Evolutionary conservation across 306 rosid genomes (phyloP).

Genomic region (Vigna mungo): DNA sequence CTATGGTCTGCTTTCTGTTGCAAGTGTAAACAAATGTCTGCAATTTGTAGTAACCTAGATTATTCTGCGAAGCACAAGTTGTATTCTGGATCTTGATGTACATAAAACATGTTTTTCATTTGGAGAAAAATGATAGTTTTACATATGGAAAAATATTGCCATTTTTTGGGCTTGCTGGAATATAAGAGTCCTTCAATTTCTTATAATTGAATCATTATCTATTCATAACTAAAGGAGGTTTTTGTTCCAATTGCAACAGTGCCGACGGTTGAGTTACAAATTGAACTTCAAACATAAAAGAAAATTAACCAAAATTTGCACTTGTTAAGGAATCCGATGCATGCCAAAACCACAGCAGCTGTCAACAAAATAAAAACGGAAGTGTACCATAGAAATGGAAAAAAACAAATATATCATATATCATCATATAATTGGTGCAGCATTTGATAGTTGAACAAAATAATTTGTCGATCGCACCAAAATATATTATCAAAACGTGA

Average conservation of each 20-base stretch:
- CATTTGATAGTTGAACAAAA: constrained; percentile 20
- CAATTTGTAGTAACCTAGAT: background rate
- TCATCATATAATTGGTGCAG: background rate
- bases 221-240: background rate
- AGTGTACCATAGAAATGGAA: constrained; percentile 2
- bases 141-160: background rate
- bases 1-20: too few species aligned
- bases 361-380: background rate
- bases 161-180: background rate
- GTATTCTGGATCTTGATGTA: background rate
- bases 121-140: background rate
- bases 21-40: too few species aligned
- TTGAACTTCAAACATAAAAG: background rate
- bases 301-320: background rate
- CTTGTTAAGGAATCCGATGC: too few species aligned
- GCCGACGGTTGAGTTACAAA: background rate
- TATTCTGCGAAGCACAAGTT: background rate
- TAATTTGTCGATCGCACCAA: constrained; percentile 22
- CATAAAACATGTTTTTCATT: background rate
- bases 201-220: background rate
- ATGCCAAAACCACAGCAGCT: background rate
- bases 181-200: background rate
- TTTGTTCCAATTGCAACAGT: background rate
- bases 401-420: background rate
- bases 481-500: constrained; percentile 27